phyloP scores from a whole-genome alignment of 257 asterid species.

The Solanum lignicaule region DNA sequence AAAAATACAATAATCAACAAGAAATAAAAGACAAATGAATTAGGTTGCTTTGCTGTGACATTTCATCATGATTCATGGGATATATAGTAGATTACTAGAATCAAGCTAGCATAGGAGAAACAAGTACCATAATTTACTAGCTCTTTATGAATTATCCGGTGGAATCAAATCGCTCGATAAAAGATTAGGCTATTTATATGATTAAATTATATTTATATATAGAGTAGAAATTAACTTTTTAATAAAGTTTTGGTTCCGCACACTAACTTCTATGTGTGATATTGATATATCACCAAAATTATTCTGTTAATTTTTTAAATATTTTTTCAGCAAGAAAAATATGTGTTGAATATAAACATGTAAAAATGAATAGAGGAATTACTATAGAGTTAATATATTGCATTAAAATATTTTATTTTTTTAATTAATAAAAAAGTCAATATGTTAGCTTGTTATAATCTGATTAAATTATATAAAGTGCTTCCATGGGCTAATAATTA shows the following conservation, averaged over 20 bases:
- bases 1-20: background rate
- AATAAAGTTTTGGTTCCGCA: no score
- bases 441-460: background rate
- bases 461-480: background rate
- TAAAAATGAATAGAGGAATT: background rate
- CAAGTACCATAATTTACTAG: no score
- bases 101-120: no score
- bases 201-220: no score
- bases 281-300: background rate
- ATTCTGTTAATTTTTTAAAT: background rate
- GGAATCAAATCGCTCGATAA: no score
- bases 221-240: no score
- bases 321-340: no score
- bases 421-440: no score
- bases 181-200: no score
- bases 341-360: background rate
- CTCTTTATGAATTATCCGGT: no score
- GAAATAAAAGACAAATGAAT: background rate
- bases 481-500: background rate
- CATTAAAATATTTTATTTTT: background rate
- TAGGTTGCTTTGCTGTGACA: background rate
- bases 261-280: background rate
- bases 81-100: background rate
- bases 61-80: conserved; percentile 2
- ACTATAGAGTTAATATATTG: background rate